phyloP scores from a whole-genome alignment of 2,329 filamentous ascomycete genomes.

The Diaporthe nobilis region DNA sequence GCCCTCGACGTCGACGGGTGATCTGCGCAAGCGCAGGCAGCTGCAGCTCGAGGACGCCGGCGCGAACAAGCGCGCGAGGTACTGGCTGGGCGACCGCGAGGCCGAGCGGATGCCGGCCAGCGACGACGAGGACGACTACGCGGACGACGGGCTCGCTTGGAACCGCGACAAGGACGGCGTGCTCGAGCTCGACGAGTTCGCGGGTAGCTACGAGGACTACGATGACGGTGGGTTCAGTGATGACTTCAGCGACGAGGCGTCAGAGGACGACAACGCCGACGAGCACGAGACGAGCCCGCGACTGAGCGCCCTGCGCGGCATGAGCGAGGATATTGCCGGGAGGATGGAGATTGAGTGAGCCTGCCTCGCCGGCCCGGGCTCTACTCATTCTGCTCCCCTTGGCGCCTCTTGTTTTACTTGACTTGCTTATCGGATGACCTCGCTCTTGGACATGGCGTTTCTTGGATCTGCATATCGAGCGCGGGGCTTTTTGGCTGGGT shows the following conservation, averaged over 20 bases:
- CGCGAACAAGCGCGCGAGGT: conserved; percentile 85
- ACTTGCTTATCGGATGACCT: neutral
- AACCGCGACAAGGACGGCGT: conserved; percentile 72
- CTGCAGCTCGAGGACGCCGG: conserved; percentile 56
- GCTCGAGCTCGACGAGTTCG: conserved; percentile 67
- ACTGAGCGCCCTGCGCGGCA: conserved; percentile 63
- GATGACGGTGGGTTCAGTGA: conserved; percentile 60
- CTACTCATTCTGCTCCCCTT: neutral
- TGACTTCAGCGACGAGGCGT: conserved; percentile 52
- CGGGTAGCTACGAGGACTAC: conserved; percentile 61
- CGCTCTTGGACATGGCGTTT: conserved; percentile 12
- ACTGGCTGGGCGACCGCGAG: conserved; percentile 84
- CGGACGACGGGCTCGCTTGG: conserved; percentile 68
- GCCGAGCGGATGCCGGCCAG: conserved; percentile 61
- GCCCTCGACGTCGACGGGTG: conserved; percentile 46
- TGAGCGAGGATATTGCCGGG: conserved; percentile 75
- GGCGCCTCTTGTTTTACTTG: neutral
- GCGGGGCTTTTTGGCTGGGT: conserved; percentile 8
- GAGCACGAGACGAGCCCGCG: conserved; percentile 48
- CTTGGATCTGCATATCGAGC: conserved; percentile 7
- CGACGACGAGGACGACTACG: conserved; percentile 63
- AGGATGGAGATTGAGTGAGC: conserved; percentile 71
- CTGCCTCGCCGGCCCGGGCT: neutral
- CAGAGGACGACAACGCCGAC: conserved; percentile 55
- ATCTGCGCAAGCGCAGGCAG: conserved; percentile 46